Conservation (phyloP, 2,329 filamentous ascomycete genomes). For the Incumbomyces delicatus region DNA sequence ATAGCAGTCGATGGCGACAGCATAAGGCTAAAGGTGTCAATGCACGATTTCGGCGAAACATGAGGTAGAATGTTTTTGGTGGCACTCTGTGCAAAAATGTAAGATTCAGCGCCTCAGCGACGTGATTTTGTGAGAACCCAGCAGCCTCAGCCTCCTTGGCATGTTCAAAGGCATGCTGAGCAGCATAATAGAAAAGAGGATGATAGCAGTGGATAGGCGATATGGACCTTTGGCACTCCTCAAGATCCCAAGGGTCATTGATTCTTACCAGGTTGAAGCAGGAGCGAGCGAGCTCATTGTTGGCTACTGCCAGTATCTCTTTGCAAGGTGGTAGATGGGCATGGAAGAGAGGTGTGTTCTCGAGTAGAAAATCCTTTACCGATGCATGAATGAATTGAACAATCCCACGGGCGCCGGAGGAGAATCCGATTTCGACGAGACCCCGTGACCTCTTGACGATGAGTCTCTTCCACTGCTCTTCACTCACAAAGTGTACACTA, state of each 20-base stretch:
- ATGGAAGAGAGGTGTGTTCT: background rate
- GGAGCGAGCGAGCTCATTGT: background rate
- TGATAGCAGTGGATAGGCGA: background rate
- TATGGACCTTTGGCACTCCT: background rate
- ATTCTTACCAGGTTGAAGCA: background rate
- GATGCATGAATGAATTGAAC: conserved; percentile 1
- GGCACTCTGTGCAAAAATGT: background rate
- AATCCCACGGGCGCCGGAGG: background rate
- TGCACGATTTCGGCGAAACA: no score
- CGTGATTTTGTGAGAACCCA: background rate
- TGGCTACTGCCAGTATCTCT: background rate
- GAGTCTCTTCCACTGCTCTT: background rate
- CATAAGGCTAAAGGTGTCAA: background rate
- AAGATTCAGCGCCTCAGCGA: background rate
- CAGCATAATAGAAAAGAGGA: background rate
- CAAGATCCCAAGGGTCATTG: background rate
- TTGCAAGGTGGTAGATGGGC: background rate
- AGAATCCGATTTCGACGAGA: background rate
- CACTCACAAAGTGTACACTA: background rate
- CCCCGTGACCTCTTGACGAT: background rate
- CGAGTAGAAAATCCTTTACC: background rate
- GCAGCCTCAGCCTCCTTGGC: conserved; percentile 1
- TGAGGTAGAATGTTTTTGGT: no score
- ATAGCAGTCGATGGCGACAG: background rate
- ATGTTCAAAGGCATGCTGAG: background rate